phyloP scores from a whole-genome alignment of 2,329 filamentous ascomycete species.

The Aspergillus tubingensis region DNA sequence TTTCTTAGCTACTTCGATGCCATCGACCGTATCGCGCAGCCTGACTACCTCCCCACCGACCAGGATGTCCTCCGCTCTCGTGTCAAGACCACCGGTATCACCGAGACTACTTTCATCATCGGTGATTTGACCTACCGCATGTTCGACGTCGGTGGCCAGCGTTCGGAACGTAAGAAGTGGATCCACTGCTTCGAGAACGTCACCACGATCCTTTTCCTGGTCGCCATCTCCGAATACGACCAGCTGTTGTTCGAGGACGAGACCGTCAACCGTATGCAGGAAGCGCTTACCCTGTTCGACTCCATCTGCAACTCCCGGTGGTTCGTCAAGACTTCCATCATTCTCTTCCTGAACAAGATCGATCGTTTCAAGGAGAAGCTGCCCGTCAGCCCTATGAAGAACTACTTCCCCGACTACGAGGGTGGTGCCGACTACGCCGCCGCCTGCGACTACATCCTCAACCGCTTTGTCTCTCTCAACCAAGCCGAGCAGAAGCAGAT shows the following conservation, averaged over 20 bases:
- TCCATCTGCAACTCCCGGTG: conserved; percentile 72
- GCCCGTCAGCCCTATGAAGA: conserved; percentile 72
- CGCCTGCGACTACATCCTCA: conserved; percentile 98
- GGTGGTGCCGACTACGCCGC: conserved; percentile 91
- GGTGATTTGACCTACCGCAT: conserved; percentile 93
- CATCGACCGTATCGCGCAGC: conserved; percentile 83
- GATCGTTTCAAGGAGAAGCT: conserved; percentile 75
- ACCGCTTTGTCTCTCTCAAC: conserved; percentile 96
- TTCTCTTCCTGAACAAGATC: conserved; percentile 75
- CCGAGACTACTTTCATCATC: conserved; percentile 93
- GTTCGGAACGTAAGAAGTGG: conserved; percentile 98
- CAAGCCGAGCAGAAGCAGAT: conserved; percentile 99
- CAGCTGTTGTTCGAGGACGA: conserved; percentile 95
- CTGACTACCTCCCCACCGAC: conserved; percentile 92
- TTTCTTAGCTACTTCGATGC: conserved; percentile 84
- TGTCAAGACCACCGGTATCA: conserved; percentile 98
- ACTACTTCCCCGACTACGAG: conserved; percentile 78
- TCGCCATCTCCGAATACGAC: conserved; percentile 96
- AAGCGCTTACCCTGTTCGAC: conserved; percentile 70
- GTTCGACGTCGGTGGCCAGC: conserved; percentile 95
- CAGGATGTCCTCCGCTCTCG: conserved; percentile 93
- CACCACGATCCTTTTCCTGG: conserved; percentile 92
- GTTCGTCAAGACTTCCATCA: conserved; percentile 73
- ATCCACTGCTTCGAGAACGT: conserved; percentile 99
- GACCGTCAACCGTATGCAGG: conserved; percentile 80